These are phyloP conservation scores for Cyberlindnera xylosilytica DNA, from an alignment of 805 yeast genomes.

Conservation along the genomic window DNA sequence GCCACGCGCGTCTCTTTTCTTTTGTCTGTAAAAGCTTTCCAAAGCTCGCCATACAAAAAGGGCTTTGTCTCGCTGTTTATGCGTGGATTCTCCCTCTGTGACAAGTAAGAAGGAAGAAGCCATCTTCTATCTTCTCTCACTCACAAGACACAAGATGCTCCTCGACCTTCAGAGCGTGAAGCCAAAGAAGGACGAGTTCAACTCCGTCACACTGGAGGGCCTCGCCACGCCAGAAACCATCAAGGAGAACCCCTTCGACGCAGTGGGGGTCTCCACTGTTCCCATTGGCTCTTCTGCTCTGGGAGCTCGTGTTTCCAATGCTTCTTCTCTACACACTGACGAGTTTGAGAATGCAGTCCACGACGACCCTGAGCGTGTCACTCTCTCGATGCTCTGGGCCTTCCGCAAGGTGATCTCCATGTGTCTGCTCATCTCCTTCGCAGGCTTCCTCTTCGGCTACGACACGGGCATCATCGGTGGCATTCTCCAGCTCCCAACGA, in stretches of 20 bases:
- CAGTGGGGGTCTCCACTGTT: not conserved
- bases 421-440: slow-evolving; percentile 58
- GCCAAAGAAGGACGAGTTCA: not conserved
- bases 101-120: too few relatives aligned
- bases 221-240: not conserved
- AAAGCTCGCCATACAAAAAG: too few relatives aligned
- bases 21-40: too few relatives aligned
- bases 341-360: not conserved
- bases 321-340: not conserved
- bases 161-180: too few relatives aligned
- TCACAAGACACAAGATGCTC: too few relatives aligned
- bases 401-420: slow-evolving; percentile 14
- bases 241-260: not conserved
- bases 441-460: slow-evolving; percentile 73
- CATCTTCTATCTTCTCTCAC: too few relatives aligned
- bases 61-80: too few relatives aligned
- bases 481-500: slow-evolving; percentile 44
- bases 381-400: not conserved
- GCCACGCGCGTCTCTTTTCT: too few relatives aligned
- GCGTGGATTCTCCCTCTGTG: too few relatives aligned
- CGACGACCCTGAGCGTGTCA: not conserved
- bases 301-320: not conserved
- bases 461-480: slow-evolving; percentile 80
- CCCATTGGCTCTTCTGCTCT: not conserved
- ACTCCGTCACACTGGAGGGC: not conserved